phyloP scores from a whole-genome alignment of 306 rosid species.

The Prunus davidiana region DNA sequence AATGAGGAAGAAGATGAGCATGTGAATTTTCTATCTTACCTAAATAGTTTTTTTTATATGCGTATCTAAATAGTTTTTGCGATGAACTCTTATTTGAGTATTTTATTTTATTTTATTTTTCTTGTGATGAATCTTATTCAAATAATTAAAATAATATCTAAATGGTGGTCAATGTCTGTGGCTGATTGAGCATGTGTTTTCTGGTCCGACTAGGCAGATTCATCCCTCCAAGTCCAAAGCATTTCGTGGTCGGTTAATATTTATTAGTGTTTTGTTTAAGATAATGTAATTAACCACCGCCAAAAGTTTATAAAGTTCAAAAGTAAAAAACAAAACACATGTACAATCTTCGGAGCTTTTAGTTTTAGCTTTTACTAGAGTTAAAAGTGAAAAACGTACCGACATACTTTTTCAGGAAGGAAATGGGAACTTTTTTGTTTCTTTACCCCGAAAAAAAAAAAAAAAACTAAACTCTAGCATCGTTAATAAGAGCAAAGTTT shows the following conservation, averaged over 20 bases:
- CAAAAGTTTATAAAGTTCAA: not conserved
- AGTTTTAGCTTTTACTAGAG: not conserved
- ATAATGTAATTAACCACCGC: conserved; percentile 1
- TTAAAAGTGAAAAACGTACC: not conserved
- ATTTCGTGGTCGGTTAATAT: conserved; percentile 8
- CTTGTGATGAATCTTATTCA: not conserved
- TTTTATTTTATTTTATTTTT: not conserved
- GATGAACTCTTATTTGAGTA: not conserved
- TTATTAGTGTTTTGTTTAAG: not conserved
- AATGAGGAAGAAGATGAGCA: too few species aligned
- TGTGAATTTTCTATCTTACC: not conserved
- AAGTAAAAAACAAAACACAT: too few species aligned
- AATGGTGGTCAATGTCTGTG: not conserved
- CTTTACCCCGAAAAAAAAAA: too few species aligned
- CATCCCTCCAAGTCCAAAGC: conserved; percentile 5
- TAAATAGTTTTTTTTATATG: too few species aligned
- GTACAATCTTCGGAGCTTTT: not conserved
- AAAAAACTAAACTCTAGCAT: too few species aligned
- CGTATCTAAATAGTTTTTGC: not conserved
- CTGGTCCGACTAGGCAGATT: not conserved
- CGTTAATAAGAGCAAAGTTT: too few species aligned
- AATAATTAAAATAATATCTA: too few species aligned
- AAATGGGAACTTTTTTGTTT: too few species aligned
- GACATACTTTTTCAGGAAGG: too few species aligned
- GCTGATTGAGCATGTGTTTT: conserved; percentile 7